Conservation (phyloP, 495 filamentous ascomycete genomes). For the Diplogelasinospora grovesii region DNA sequence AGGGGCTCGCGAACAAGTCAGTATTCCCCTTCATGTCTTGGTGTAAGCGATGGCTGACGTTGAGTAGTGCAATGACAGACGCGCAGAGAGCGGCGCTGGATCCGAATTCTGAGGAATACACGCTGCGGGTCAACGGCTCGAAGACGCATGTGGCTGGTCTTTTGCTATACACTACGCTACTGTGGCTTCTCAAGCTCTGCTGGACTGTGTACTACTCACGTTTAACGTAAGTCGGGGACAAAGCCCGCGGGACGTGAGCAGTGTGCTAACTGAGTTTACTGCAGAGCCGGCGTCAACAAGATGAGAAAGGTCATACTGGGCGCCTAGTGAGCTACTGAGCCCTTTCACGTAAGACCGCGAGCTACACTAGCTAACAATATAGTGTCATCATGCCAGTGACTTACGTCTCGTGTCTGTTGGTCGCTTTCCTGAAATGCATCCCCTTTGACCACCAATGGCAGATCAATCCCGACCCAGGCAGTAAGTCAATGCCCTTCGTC, state of each 20-base stretch:
- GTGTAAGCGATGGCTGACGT: too few relatives aligned
- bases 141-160: slow-evolving; percentile 52
- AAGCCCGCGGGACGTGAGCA: too few relatives aligned
- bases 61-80: slow-evolving; percentile 49
- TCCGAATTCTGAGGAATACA: slow-evolving; percentile 35
- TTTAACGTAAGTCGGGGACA: slow-evolving; percentile 48
- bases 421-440: slow-evolving; percentile 31
- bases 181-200: slow-evolving; percentile 53
- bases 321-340: too few relatives aligned
- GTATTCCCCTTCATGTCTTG: too few relatives aligned
- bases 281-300: slow-evolving; percentile 37
- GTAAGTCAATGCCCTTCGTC: slow-evolving; percentile 32
- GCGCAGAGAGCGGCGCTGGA: slow-evolving; percentile 37
- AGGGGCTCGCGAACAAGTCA: slow-evolving; percentile 45
- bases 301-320: slow-evolving; percentile 38
- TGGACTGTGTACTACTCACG: slow-evolving; percentile 54
- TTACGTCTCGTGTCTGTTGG: slow-evolving; percentile 44
- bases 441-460: slow-evolving; percentile 53
- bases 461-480: slow-evolving; percentile 51
- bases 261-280: slow-evolving; percentile 6
- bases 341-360: too few relatives aligned
- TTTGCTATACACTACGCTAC: slow-evolving; percentile 48
- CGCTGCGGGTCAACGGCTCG: slow-evolving; percentile 46
- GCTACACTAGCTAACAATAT: too few relatives aligned
- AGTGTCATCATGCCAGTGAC: slow-evolving; percentile 36